Evolutionary conservation across 2,329 filamentous ascomycete species (phyloP).

Genomic region (Phoma sp.): DNA sequence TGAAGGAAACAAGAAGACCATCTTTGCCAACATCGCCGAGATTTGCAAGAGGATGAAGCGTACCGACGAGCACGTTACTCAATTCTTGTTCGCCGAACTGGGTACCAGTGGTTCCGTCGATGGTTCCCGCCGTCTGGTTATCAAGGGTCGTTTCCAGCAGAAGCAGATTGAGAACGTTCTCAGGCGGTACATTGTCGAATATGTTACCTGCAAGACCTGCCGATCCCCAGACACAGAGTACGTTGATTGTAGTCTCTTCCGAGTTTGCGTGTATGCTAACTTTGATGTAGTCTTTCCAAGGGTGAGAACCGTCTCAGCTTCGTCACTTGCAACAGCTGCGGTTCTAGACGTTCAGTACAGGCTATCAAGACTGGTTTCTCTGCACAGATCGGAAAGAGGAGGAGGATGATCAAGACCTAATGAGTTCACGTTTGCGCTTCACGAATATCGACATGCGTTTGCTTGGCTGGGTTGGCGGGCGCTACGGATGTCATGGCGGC

Average conservation of each 20-base stretch:
- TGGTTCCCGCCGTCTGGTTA: constrained; percentile 89
- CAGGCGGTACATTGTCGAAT: constrained; percentile 95
- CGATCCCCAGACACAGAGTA: constrained; percentile 42
- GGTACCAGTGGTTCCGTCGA: constrained; percentile 94
- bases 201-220: constrained; percentile 99
- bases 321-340: constrained; percentile 85
- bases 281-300: constrained; percentile 88
- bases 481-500: constrained; percentile 23
- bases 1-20: constrained; percentile 98
- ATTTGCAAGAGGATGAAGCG: constrained; percentile 99
- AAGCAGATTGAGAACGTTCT: constrained; percentile 99
- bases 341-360: constrained; percentile 79
- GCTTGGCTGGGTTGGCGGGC: constrained; percentile 29
- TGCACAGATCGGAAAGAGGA: constrained; percentile 98
- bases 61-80: constrained; percentile 95
- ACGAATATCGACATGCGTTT: constrained; percentile 32
- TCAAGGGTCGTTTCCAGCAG: constrained; percentile 99
- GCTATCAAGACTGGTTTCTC: constrained; percentile 99
- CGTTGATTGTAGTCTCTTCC: background rate
- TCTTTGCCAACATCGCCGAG: constrained; percentile 98
- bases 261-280: constrained; percentile 64
- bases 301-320: constrained; percentile 99
- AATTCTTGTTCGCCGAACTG: constrained; percentile 97
- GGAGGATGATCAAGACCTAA: constrained; percentile 83
- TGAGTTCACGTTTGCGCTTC: constrained; percentile 24